phyloP scores from a whole-genome alignment of 495 filamentous ascomycete genomes.

The Penicillium longicatenatum region DNA sequence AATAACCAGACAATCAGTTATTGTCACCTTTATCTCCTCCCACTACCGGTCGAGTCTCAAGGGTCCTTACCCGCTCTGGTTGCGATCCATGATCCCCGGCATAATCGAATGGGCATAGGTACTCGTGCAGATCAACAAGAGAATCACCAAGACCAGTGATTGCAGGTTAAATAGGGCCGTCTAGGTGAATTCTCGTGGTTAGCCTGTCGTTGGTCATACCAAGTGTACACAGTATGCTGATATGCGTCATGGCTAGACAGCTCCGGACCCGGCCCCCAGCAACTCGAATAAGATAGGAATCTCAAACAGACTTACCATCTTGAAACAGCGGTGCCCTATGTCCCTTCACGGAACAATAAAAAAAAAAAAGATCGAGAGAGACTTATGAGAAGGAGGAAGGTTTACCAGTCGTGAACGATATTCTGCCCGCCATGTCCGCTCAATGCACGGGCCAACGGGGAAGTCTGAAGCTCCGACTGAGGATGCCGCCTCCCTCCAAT shows the following conservation, averaged over 20 bases:
- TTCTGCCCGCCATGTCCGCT: conserved; percentile 33
- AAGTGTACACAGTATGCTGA: conserved; percentile 20
- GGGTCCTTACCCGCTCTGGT: conserved; percentile 76
- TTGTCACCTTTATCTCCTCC: not conserved
- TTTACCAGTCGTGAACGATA: conserved; percentile 2
- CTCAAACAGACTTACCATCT: conserved; percentile 21
- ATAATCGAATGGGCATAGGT: conserved; percentile 89
- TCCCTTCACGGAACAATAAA: not conserved
- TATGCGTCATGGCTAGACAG: conserved; percentile 4
- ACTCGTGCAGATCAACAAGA: conserved; percentile 94
- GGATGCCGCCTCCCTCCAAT: not conserved
- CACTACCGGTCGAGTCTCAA: not conserved
- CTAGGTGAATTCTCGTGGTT: conserved; percentile 45
- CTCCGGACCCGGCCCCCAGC: not conserved
- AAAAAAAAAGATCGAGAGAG: not conserved
- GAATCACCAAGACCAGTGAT: conserved; percentile 86
- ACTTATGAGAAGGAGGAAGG: conserved; percentile 1
- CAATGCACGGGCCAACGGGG: conserved; percentile 21
- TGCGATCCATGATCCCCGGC: conserved; percentile 89
- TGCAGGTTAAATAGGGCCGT: conserved; percentile 98
- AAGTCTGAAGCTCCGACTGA: not conserved
- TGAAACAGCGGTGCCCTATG: conserved; percentile 1
- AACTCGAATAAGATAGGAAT: not conserved
- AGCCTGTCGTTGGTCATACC: conserved; percentile 12
- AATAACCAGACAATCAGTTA: conserved; percentile 9